Conservation (phyloP, 306 rosid genomes). For the Rosa chinensis region DNA sequence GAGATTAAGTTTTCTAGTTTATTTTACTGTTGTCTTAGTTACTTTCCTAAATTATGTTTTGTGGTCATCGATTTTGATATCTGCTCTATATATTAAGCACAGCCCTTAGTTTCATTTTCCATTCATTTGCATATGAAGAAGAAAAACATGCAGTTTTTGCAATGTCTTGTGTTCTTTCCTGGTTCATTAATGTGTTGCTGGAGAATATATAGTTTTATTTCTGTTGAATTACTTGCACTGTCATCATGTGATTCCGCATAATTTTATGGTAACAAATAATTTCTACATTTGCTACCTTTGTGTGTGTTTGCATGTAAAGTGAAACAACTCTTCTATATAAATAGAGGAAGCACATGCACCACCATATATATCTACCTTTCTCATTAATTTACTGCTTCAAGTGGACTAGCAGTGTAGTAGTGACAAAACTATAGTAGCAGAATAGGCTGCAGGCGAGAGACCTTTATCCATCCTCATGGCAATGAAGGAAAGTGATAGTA, state of each 20-base stretch:
- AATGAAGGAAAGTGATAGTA: slow-evolving; percentile 40
- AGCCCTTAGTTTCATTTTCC: no score
- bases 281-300: background rate
- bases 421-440: slow-evolving; percentile 1
- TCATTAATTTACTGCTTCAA: slow-evolving; percentile 11
- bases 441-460: slow-evolving; percentile 8
- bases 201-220: background rate
- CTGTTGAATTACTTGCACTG: background rate
- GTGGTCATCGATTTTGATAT: no score
- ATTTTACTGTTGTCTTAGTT: no score
- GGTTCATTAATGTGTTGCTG: background rate
- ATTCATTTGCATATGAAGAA: background rate
- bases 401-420: slow-evolving; percentile 10
- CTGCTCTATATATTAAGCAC: no score
- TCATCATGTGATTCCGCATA: background rate
- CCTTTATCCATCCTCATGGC: slow-evolving; percentile 38
- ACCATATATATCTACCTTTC: background rate
- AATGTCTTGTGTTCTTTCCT: background rate
- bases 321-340: background rate
- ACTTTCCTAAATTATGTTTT: no score
- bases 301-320: background rate
- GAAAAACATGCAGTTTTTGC: background rate
- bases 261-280: background rate
- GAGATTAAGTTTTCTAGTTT: no score
- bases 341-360: slow-evolving; percentile 3